phyloP scores from a whole-genome alignment of 257 asterid genomes.

The Nicotiana undulata region DNA sequence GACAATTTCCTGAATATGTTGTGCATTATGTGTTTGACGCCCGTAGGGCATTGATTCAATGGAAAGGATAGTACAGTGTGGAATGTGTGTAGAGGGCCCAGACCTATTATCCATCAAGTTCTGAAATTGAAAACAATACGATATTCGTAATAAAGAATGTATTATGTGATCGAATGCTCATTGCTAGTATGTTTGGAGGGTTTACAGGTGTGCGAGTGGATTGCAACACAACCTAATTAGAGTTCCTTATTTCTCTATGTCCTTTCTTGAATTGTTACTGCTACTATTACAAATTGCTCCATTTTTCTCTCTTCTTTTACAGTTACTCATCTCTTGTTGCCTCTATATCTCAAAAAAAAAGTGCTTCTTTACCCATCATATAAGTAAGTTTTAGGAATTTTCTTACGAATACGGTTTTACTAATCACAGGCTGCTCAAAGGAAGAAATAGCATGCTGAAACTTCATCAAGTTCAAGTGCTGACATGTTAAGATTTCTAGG shows the following conservation, averaged over 20 bases:
- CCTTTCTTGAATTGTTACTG: neutral
- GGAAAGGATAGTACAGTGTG: neutral
- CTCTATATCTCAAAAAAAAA: neutral
- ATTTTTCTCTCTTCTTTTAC: neutral
- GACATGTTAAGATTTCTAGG: neutral
- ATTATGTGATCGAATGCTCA: too few species aligned
- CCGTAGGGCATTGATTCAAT: neutral
- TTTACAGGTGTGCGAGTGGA: neutral
- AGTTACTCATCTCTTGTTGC: neutral
- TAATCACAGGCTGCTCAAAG: slow-evolving; percentile 21
- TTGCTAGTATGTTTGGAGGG: neutral
- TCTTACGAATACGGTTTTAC: neutral
- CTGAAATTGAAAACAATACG: too few species aligned
- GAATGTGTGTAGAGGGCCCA: neutral
- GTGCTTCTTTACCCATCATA: neutral
- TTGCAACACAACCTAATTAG: neutral
- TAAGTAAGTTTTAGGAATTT: neutral
- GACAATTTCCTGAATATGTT: too few species aligned
- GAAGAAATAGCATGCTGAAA: slow-evolving; percentile 4
- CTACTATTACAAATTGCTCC: neutral
- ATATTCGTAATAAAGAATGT: too few species aligned
- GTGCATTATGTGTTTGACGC: too few species aligned
- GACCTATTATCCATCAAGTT: neutral
- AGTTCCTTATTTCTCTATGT: neutral
- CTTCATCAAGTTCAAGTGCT: neutral